These are phyloP conservation scores for Artemisia argyi DNA, from an alignment of 129 eudicot genomes.

Conservation along the genomic window DNA sequence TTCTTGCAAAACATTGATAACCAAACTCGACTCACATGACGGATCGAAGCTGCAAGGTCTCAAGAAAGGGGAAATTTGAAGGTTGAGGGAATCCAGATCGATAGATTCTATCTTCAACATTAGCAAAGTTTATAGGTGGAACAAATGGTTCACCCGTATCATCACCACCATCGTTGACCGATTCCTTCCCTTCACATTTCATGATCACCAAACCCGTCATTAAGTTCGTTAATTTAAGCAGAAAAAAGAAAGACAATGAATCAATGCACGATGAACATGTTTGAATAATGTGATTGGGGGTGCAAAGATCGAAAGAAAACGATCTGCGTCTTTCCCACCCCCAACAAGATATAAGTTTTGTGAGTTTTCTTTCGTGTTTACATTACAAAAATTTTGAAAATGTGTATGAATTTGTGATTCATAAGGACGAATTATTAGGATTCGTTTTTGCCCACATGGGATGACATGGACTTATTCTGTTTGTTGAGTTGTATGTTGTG, in stretches of 20 bases:
- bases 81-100: slow-evolving; percentile 69
- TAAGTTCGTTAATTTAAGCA: slow-evolving; percentile 15
- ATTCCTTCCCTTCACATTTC: slow-evolving; percentile 26
- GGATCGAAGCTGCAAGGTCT: slow-evolving; percentile 51
- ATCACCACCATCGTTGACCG: slow-evolving; percentile 11
- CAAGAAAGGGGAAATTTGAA: slow-evolving; percentile 44
- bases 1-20: background rate
- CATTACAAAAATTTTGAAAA: background rate
- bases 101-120: slow-evolving; percentile 58
- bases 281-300: slow-evolving; percentile 29
- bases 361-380: slow-evolving; percentile 13
- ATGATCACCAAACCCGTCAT: slow-evolving; percentile 28
- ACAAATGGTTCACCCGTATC: slow-evolving; percentile 6
- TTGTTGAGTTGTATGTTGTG: slow-evolving; percentile 16
- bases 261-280: slow-evolving; percentile 27
- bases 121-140: slow-evolving; percentile 53
- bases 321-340: slow-evolving; percentile 19
- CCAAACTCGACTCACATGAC: slow-evolving; percentile 40
- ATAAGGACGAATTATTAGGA: slow-evolving; percentile 23
- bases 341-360: background rate
- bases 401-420: slow-evolving; percentile 14
- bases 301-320: slow-evolving; percentile 32
- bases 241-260: slow-evolving; percentile 2
- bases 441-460: slow-evolving; percentile 17
- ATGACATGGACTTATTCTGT: slow-evolving; percentile 17